These are phyloP conservation scores for Gossypium herbaceum DNA, from an alignment of 345 rosid species.

Conservation along the genomic window DNA sequence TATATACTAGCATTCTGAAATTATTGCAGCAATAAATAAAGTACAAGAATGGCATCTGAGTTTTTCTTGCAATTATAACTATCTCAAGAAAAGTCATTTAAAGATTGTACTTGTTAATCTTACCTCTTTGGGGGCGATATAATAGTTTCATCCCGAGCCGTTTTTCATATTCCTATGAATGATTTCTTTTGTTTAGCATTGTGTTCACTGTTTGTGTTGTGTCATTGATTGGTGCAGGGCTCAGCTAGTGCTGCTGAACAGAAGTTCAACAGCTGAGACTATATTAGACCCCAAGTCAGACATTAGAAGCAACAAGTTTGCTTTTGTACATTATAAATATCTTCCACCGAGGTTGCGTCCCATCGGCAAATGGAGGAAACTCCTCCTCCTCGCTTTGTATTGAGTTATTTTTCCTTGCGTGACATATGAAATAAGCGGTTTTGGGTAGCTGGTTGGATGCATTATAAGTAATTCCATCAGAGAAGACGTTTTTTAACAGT, in stretches of 20 bases:
- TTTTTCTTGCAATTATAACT: no score
- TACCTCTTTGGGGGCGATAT: neutral
- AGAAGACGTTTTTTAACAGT: conserved; percentile 15
- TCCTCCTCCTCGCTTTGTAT: conserved; percentile 26
- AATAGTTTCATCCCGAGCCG: neutral
- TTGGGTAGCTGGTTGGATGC: conserved; percentile 18
- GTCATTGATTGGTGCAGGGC: conserved; percentile 50
- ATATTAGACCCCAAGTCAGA: neutral
- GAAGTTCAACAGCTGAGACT: conserved; percentile 54
- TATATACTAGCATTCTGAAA: neutral
- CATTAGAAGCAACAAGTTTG: conserved; percentile 1
- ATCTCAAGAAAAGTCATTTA: no score
- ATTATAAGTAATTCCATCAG: conserved; percentile 11
- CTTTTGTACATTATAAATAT: conserved; percentile 22
- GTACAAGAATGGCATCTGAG: neutral
- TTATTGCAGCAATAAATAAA: neutral
- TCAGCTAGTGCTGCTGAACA: conserved; percentile 62
- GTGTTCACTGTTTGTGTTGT: conserved; percentile 6
- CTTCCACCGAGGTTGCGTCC: conserved; percentile 7
- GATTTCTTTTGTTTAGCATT: neutral
- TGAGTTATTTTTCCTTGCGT: conserved; percentile 38
- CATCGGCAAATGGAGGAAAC: conserved; percentile 17
- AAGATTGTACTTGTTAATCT: no score
- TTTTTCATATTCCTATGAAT: neutral
- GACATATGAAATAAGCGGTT: conserved; percentile 40